These are phyloP conservation scores for Backusella macrospora DNA, from an alignment of 192 early-diverging fungal species.

Conservation along the genomic window DNA sequence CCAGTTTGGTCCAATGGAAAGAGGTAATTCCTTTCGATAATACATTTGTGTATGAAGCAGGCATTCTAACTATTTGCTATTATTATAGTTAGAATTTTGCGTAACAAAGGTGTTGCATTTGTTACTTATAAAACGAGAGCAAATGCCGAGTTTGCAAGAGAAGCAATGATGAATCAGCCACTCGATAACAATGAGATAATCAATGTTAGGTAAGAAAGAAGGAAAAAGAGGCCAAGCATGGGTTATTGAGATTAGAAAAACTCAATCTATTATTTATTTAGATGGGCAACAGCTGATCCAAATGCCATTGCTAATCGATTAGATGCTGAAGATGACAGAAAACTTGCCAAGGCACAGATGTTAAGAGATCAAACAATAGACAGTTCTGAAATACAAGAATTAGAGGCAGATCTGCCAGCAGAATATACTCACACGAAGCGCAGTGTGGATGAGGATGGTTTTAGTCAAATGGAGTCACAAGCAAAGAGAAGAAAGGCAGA, in stretches of 20 bases:
- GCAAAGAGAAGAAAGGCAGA: conserved; percentile 29
- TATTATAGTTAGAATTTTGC: conserved; percentile 66
- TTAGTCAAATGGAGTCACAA: conserved; percentile 30
- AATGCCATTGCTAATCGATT: conserved; percentile 27
- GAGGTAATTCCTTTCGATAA: conserved; percentile 46
- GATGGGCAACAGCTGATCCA: conserved; percentile 73
- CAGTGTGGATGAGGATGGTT: conserved; percentile 33
- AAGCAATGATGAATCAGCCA: conserved; percentile 84
- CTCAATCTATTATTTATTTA: conserved; percentile 47
- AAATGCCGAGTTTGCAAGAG: conserved; percentile 87
- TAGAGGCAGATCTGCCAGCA: conserved; percentile 15
- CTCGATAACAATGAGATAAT: conserved; percentile 77
- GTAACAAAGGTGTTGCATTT: conserved; percentile 78
- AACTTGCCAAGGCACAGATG: neutral
- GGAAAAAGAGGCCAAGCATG: neutral
- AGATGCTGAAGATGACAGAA: conserved; percentile 18
- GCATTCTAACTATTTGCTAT: conserved; percentile 8
- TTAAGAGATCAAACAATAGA: conserved; percentile 10
- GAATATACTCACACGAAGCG: conserved; percentile 26
- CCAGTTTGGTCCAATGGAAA: conserved; percentile 78
- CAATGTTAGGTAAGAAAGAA: conserved; percentile 39
- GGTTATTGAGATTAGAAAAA: neutral
- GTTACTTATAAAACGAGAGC: conserved; percentile 71
- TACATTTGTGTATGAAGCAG: neutral
- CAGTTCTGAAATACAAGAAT: conserved; percentile 11